A percentile compares a stretch with the other conserved stretches of the same genome.
Conservation (phyloP, 805 yeast genomes). For the Wickerhamomyces chaumierensis region DNA sequence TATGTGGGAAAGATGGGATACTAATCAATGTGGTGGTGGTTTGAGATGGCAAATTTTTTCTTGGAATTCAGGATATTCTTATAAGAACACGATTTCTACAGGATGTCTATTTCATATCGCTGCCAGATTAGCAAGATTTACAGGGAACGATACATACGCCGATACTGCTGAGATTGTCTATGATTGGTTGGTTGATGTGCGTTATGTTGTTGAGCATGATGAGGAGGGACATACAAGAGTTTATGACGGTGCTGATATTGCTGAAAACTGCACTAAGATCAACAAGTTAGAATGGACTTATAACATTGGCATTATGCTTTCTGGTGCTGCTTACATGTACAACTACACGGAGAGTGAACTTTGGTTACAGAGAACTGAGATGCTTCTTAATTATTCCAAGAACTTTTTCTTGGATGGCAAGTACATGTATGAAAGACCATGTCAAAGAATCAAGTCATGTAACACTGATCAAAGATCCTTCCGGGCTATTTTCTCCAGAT, state of each 20-base stretch:
- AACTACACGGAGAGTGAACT: constrained; percentile 39
- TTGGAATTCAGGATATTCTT: constrained; percentile 59
- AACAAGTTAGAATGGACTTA: constrained; percentile 53
- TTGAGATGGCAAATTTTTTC: constrained; percentile 65
- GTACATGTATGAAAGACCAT: constrained; percentile 54
- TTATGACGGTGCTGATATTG: constrained; percentile 51
- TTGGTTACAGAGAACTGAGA: constrained; percentile 39
- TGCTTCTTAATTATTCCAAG: not conserved
- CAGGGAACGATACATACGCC: constrained; percentile 42
- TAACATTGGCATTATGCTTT: constrained; percentile 53
- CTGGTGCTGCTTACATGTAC: constrained; percentile 63
- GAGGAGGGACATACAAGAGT: constrained; percentile 23
- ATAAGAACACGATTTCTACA: constrained; percentile 53
- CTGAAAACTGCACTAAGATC: constrained; percentile 34
- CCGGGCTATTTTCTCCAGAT: constrained; percentile 54
- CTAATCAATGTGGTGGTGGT: constrained; percentile 46
- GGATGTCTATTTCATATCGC: constrained; percentile 54
- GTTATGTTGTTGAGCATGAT: constrained; percentile 27
- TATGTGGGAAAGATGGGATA: constrained; percentile 54
- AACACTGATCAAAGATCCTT: constrained; percentile 72
- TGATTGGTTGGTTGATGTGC: constrained; percentile 47
- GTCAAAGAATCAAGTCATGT: constrained; percentile 44
- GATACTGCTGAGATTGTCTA: constrained; percentile 44
- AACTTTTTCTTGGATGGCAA: constrained; percentile 30
- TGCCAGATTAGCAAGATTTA: constrained; percentile 53